Evolutionary conservation across 169 alveolate species (phyloP).

Genomic region (Cryptosporidium felis): DNA sequence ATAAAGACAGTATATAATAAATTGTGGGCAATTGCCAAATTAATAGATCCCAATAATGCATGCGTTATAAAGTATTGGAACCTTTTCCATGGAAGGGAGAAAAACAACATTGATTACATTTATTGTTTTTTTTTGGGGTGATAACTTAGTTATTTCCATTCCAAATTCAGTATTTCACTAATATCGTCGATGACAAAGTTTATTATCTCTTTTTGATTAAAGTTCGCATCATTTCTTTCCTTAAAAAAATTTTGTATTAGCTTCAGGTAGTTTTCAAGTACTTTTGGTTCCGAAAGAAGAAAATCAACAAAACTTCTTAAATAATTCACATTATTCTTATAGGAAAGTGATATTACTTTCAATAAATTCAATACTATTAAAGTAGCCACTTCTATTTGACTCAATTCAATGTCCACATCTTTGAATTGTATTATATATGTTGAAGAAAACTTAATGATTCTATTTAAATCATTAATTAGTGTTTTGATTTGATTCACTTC

Average conservation of each 20-base stretch:
- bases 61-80: constrained; percentile 53
- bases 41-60: constrained; percentile 42
- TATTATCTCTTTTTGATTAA: background rate
- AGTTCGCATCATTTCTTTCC: background rate
- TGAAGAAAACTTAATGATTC: background rate
- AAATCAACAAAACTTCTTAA: background rate
- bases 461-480: background rate
- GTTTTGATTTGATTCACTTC: background rate
- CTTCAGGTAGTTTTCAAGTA: background rate
- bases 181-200: constrained; percentile 22
- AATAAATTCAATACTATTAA: constrained; percentile 31
- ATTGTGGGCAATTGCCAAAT: constrained; percentile 32
- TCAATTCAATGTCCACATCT: background rate
- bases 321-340: background rate
- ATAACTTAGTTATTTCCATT: background rate
- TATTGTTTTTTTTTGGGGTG: constrained; percentile 5
- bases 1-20: background rate
- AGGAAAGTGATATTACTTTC: constrained; percentile 20
- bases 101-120: background rate
- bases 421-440: background rate
- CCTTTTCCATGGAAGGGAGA: background rate
- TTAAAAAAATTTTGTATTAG: background rate
- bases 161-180: constrained; percentile 19
- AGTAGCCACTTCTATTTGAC: constrained; percentile 7
- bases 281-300: constrained; percentile 20